Evolutionary conservation across 495 filamentous ascomycete genomes (phyloP).

Genomic region (Penicillium maclennaniae): DNA sequence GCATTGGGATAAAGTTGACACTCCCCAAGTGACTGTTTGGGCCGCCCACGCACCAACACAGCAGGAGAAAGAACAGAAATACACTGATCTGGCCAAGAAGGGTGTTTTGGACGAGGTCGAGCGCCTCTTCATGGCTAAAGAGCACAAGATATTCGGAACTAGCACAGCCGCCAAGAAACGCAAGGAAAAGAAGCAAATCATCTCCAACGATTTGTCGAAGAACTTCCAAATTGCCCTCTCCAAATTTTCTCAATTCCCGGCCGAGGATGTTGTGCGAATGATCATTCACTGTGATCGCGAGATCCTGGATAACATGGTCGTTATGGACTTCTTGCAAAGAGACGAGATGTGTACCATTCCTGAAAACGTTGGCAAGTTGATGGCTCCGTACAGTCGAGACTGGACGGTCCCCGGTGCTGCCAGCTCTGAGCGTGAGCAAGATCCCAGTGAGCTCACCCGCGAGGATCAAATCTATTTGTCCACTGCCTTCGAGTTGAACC

Average conservation of each 20-base stretch:
- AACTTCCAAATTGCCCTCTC: constrained; percentile 89
- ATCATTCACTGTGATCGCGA: constrained; percentile 93
- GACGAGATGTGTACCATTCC: constrained; percentile 89
- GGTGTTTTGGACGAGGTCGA: constrained; percentile 97
- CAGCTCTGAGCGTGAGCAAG: constrained; percentile 75
- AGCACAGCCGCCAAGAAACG: constrained; percentile 63
- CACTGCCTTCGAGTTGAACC: constrained; percentile 90
- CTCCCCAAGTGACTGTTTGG: constrained; percentile 93
- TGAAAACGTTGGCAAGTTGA: constrained; percentile 82
- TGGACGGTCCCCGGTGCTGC: constrained; percentile 89
- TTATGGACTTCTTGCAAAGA: constrained; percentile 94
- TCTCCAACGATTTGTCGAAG: constrained; percentile 86
- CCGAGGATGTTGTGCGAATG: constrained; percentile 83
- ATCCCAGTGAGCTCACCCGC: constrained; percentile 82
- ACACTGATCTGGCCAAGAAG: constrained; percentile 83
- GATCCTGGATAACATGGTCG: constrained; percentile 85
- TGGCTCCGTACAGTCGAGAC: constrained; percentile 93
- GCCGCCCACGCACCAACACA: constrained; percentile 73
- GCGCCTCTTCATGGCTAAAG: constrained; percentile 94
- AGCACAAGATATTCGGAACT: constrained; percentile 78
- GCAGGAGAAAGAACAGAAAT: constrained; percentile 90
- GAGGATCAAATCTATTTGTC: constrained; percentile 94
- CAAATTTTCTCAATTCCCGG: constrained; percentile 77
- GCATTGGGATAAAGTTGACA: constrained; percentile 98
- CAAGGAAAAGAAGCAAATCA: constrained; percentile 95